Base-by-base conservation (phyloP, 179 eudicot genomes). In the Patellifolia procumbens region DNA sequence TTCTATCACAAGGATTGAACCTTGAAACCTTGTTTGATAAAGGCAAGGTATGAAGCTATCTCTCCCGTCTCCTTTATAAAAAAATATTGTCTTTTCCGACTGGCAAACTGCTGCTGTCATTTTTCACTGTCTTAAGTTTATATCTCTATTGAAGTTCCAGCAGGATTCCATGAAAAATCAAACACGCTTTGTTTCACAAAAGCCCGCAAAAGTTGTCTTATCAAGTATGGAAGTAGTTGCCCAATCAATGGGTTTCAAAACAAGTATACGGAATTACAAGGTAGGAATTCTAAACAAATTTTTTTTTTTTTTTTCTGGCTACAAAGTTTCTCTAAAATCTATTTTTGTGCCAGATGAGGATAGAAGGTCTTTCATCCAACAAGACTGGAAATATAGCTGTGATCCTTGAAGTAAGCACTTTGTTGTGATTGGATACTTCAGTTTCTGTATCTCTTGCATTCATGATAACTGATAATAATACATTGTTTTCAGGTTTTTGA, bases 181-280 rank as follows among this genome's bases (percentile, higher is more conserved):
- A 81, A 95, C 98, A 4, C 95, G 98, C 31, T 95, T 95, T 81
- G 87, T 93, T 67, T 90, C 98, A 59, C 90, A 87, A 61, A 93
- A 90, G 77, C 97, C 98, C 20, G 97, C 97, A 42, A 89, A 87
- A 76, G 91, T 95, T 68, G 90, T 93, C 79, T 74, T 95, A 69
- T 89, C 98, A 1, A 93, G 86, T 72, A 91, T 93, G 91, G 97
- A 95, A 90, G 98, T 91, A 79, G 96, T 95, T 79, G 92, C 95
- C 29, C 97, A 95, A 76, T 95, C 99, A 76, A 93, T 95, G 99
- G 97, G 99, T 81, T 93, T 91, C 83, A 95, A 95, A 86, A 93
- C 97, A 9, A 95, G 91, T 68, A 95, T 93, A 17, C 91, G 98
- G 19, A 93, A 91, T 70, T 95, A 69, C 78, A 95, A 95, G 93